phyloP scores from a whole-genome alignment of 805 yeast species.

The Lachancea quebecensis region DNA sequence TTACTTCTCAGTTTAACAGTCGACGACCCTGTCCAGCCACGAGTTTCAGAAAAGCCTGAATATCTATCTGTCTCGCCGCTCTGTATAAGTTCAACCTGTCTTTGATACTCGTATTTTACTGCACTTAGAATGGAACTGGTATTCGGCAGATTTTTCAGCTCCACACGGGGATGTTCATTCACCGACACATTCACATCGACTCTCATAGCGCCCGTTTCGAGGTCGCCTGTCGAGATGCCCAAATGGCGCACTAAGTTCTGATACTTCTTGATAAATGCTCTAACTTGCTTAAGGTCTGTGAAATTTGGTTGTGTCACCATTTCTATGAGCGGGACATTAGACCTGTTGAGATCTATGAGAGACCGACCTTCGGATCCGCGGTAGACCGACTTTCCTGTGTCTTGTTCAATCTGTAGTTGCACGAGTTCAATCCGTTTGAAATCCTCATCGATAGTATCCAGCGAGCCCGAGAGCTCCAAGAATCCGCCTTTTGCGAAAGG shows the following conservation, averaged over 20 bases:
- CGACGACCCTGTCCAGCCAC: conserved; percentile 82
- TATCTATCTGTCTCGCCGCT: conserved; percentile 30
- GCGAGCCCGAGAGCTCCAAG: conserved; percentile 39
- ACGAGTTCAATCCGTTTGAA: conserved; percentile 51
- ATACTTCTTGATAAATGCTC: conserved; percentile 72
- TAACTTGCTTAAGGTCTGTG: conserved; percentile 55
- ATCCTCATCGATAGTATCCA: conserved; percentile 46
- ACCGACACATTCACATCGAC: conserved; percentile 92
- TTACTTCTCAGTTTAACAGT: conserved; percentile 69
- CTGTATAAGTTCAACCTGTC: conserved; percentile 54
- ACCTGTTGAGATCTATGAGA: conserved; percentile 72
- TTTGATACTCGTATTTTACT: conserved; percentile 57
- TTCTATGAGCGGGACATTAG: conserved; percentile 83
- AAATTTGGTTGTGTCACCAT: conserved; percentile 90
- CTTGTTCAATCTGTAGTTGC: conserved; percentile 91
- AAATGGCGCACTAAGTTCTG: conserved; percentile 63
- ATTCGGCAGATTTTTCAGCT: conserved; percentile 82
- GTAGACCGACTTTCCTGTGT: conserved; percentile 77
- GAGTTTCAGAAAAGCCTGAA: conserved; percentile 48
- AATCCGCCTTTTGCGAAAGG: conserved; percentile 73
- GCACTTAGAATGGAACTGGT: conserved; percentile 76
- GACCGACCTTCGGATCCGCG: conserved; percentile 31
- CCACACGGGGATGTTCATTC: conserved; percentile 66
- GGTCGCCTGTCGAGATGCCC: conserved; percentile 77
- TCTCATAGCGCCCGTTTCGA: conserved; percentile 92